Percentiles rank a stretch among this genome's conserved stretches.
phyloP scores from a whole-genome alignment of 331 rosid genomes.

The Rhamnella rubrinervis region DNA sequence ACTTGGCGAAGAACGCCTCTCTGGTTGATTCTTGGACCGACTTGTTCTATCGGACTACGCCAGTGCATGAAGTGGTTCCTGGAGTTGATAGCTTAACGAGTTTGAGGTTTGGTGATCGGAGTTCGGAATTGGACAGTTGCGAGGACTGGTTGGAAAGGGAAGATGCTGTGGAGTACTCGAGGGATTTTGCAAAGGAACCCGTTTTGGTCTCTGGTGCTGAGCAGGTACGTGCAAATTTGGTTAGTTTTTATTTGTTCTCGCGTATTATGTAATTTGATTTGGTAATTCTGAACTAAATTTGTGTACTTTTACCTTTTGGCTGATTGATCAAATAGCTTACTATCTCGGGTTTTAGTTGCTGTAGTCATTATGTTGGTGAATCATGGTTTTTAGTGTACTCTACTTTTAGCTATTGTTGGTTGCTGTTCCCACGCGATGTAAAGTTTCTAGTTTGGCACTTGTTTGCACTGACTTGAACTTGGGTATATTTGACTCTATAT shows the following conservation, averaged over 20 bases:
- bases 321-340: background rate
- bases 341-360: background rate
- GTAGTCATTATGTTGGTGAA: background rate
- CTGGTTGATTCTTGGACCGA: constrained; percentile 71
- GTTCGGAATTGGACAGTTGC: constrained; percentile 46
- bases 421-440: constrained; percentile 1
- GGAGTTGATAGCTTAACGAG: constrained; percentile 37
- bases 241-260: background rate
- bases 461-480: background rate
- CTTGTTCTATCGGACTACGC: constrained; percentile 48
- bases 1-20: constrained; percentile 70
- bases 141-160: constrained; percentile 88
- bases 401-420: too few relatives aligned
- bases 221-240: constrained; percentile 47
- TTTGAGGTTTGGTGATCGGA: constrained; percentile 24
- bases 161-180: constrained; percentile 67
- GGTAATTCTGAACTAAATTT: background rate
- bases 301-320: background rate
- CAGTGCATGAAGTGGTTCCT: constrained; percentile 20
- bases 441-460: constrained; percentile 1
- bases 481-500: too few relatives aligned
- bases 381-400: background rate
- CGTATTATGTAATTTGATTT: background rate
- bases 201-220: constrained; percentile 65
- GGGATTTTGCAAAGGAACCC: constrained; percentile 71